Conservation (phyloP, 2,329 filamentous ascomycete species). For the Trichoderma sp. region DNA sequence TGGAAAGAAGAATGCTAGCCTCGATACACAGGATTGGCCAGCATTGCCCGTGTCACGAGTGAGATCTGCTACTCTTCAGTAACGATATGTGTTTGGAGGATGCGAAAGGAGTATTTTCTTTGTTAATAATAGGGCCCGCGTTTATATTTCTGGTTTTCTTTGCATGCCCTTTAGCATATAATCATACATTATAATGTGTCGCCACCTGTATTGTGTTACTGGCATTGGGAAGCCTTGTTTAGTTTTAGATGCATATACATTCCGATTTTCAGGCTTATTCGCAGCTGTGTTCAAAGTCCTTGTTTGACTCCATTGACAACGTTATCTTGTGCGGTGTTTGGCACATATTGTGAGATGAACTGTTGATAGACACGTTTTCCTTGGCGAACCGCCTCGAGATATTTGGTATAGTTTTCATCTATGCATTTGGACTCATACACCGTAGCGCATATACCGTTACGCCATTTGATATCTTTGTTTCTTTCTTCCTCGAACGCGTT, state of each 20-base stretch:
- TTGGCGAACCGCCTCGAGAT: neutral
- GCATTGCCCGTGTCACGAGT: constrained; percentile 27
- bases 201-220: neutral
- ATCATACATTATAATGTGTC: neutral
- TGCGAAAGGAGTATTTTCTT: neutral
- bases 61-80: constrained; percentile 23
- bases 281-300: neutral
- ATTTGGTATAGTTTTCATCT: neutral
- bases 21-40: constrained; percentile 28
- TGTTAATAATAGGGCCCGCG: neutral
- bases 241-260: neutral
- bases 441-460: neutral
- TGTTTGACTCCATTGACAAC: neutral
- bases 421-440: constrained; percentile 6
- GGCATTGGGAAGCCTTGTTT: neutral
- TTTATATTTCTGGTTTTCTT: neutral
- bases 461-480: neutral
- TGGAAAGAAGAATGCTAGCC: neutral
- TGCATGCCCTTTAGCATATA: neutral
- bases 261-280: neutral
- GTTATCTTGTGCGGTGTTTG: neutral
- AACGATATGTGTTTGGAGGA: neutral
- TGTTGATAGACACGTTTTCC: constrained; percentile 5
- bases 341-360: too few relatives aligned
- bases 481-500: neutral